Percentiles rank a stretch among this genome's conserved stretches.
Evolutionary conservation across 345 rosid species (phyloP).

Genomic region (Theobroma cacao): DNA sequence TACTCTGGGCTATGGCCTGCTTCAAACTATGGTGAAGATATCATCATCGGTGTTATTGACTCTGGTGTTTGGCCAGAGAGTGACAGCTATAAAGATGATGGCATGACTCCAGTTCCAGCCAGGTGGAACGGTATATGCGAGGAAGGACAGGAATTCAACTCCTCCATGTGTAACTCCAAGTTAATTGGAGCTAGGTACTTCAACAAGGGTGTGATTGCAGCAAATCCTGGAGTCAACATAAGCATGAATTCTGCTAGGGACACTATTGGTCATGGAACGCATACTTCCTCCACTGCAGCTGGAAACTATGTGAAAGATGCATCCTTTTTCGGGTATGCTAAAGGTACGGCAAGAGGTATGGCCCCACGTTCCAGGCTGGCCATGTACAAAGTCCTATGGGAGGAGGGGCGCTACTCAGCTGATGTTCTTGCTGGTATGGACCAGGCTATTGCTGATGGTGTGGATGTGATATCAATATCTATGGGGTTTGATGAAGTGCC

Average conservation of each 20-base stretch:
- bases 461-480: slow-evolving; percentile 18
- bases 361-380: slow-evolving; percentile 27
- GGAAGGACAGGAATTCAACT: slow-evolving; percentile 23
- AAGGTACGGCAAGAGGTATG: slow-evolving; percentile 24
- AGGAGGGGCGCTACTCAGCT: slow-evolving; percentile 13
- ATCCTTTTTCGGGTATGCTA: slow-evolving; percentile 30
- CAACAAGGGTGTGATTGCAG: slow-evolving; percentile 26
- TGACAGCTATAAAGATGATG: slow-evolving; percentile 32
- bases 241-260: slow-evolving; percentile 30
- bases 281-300: slow-evolving; percentile 32
- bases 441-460: slow-evolving; percentile 18
- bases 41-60: slow-evolving; percentile 31
- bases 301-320: slow-evolving; percentile 32
- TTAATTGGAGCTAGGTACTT: slow-evolving; percentile 35
- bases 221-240: slow-evolving; percentile 13
- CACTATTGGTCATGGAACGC: slow-evolving; percentile 29
- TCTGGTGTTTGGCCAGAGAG: slow-evolving; percentile 38
- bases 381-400: slow-evolving; percentile 32
- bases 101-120: slow-evolving; percentile 29
- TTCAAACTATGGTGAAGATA: slow-evolving; percentile 8
- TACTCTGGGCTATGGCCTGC: slow-evolving; percentile 12
- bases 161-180: slow-evolving; percentile 32
- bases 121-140: slow-evolving; percentile 37
- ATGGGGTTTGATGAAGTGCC: slow-evolving; percentile 26
- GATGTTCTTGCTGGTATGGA: slow-evolving; percentile 26